Evolutionary conservation across 2,329 filamentous ascomycete species (phyloP).

Genomic region (Colletotrichum caudatum): DNA sequence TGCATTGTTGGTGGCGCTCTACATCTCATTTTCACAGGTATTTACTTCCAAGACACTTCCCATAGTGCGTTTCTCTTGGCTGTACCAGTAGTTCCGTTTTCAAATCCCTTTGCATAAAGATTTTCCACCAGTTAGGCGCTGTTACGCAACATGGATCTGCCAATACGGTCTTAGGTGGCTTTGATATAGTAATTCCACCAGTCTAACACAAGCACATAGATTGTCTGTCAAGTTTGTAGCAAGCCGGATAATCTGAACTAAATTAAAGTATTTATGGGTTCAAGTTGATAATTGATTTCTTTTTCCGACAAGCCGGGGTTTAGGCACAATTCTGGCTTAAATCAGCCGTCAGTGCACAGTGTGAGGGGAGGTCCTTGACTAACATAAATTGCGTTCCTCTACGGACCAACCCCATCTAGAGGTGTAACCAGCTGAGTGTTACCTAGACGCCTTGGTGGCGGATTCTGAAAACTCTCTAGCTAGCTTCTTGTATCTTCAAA

Average conservation of each 20-base stretch:
- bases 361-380: too few species aligned
- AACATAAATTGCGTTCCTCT: not conserved
- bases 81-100: not conserved
- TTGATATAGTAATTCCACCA: not conserved
- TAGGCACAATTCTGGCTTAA: not conserved
- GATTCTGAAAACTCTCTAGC: not conserved
- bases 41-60: too few species aligned
- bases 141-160: not conserved
- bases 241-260: too few species aligned
- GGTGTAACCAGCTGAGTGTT: too few species aligned
- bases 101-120: accelerated
- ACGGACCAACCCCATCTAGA: not conserved
- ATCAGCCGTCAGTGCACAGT: not conserved
- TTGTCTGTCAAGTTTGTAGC: too few species aligned
- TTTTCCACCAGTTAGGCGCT: not conserved
- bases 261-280: accelerated
- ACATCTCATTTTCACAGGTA: too few species aligned
- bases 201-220: not conserved
- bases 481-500: too few species aligned
- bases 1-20: not conserved
- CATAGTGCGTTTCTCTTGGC: not conserved
- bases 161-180: not conserved
- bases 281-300: not conserved
- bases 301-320: not conserved
- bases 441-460: not conserved